Conservation (phyloP, 768 basidiomycete genomes). For the Leccinum variicolor region DNA sequence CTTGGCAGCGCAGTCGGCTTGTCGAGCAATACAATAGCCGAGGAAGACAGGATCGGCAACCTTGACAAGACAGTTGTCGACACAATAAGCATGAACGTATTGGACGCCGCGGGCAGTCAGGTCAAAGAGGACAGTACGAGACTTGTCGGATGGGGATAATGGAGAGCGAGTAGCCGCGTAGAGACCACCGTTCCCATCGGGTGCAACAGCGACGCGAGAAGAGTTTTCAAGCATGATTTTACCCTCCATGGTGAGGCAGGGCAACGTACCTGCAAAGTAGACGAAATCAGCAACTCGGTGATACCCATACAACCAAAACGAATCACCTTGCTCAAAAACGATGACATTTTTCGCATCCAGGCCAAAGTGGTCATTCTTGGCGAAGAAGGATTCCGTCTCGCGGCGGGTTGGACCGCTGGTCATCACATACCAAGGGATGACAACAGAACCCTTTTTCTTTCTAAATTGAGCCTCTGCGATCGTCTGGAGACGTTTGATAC, state of each 20-base stretch:
- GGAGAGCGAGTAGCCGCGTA: conserved; percentile 90
- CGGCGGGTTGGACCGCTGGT: conserved; percentile 92
- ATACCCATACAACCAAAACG: conserved; percentile 1
- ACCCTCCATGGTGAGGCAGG: conserved; percentile 91
- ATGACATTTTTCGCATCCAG: conserved; percentile 76
- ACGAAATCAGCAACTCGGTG: not conserved
- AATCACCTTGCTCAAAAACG: conserved; percentile 93
- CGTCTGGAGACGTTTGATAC: conserved; percentile 80
- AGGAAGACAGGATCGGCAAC: conserved; percentile 98
- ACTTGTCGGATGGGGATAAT: conserved; percentile 53
- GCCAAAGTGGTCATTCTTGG: conserved; percentile 75
- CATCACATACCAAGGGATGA: conserved; percentile 98
- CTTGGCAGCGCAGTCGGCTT: conserved; percentile 91
- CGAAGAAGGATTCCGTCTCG: conserved; percentile 86
- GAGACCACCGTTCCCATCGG: conserved; percentile 96
- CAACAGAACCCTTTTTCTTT: conserved; percentile 57
- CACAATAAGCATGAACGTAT: conserved; percentile 94
- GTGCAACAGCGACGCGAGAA: conserved; percentile 86
- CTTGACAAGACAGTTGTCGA: conserved; percentile 97
- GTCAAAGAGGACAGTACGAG: conserved; percentile 80
- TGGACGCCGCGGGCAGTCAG: conserved; percentile 69
- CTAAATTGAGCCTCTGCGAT: conserved; percentile 59
- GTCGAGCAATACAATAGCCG: conserved; percentile 87
- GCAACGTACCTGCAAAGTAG: conserved; percentile 72
- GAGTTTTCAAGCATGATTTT: conserved; percentile 84